Evolutionary conservation across 441 rosid genomes (phyloP).

Genomic region (Theobroma grandiflorum): DNA sequence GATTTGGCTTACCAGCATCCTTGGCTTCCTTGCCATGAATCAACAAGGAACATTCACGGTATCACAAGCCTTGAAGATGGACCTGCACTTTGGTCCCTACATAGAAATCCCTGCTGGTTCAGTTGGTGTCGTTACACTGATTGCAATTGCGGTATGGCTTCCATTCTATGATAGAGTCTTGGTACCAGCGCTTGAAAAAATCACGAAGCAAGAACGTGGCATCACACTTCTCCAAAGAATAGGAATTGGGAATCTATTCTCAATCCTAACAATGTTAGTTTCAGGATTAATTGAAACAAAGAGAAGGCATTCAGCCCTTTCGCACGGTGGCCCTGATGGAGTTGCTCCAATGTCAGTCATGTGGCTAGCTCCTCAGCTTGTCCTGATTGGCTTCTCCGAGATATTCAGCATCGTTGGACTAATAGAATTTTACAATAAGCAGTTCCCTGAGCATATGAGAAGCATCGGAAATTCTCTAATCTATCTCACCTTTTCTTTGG

Average conservation of each 20-base stretch:
- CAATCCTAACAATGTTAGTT: slow-evolving; percentile 32
- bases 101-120: slow-evolving; percentile 45
- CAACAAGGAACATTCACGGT: slow-evolving; percentile 38
- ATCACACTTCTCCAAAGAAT: slow-evolving; percentile 46
- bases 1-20: slow-evolving; percentile 36
- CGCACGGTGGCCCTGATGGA: slow-evolving; percentile 29
- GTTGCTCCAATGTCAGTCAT: slow-evolving; percentile 38
- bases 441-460: slow-evolving; percentile 47
- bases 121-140: slow-evolving; percentile 19
- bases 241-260: slow-evolving; percentile 40
- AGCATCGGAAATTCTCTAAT: slow-evolving; percentile 43
- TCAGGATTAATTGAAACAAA: slow-evolving; percentile 35
- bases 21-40: slow-evolving; percentile 31
- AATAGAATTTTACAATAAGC: slow-evolving; percentile 45
- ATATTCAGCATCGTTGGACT: slow-evolving; percentile 38
- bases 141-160: slow-evolving; percentile 33
- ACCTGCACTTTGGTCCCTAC: slow-evolving; percentile 36
- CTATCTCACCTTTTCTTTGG: slow-evolving; percentile 28
- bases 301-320: slow-evolving; percentile 28
- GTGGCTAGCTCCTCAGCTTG: slow-evolving; percentile 47
- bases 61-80: slow-evolving; percentile 42
- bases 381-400: slow-evolving; percentile 39
- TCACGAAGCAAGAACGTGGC: slow-evolving; percentile 41
- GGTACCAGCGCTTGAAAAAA: slow-evolving; percentile 40
- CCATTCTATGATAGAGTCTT: slow-evolving; percentile 43